Evolutionary conservation across 2,329 filamentous ascomycete species (phyloP), one percentile per base, ranked within the genome.

Genomic region (Orbilia oligospora): DNA sequence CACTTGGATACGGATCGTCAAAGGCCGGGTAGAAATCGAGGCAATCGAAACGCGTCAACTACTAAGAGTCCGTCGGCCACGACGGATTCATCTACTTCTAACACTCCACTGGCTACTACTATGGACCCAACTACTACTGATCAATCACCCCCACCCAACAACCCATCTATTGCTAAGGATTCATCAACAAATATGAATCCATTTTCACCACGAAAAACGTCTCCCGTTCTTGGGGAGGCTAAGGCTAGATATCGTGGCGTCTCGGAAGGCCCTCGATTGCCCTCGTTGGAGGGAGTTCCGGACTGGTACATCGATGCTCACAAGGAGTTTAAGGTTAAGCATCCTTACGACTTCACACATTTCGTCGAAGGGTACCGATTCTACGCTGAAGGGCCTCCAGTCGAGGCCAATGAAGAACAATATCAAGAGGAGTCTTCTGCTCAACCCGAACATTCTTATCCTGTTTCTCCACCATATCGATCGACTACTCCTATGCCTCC

Each of bases 231-330:
- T 12, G 18, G 10, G 0, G 36, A 27, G 20, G 36, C 56, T 4
- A 61, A 27, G 5, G 36, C n/a, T n/a, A 27, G 55, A 18, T 77
- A 77, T 38, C 67, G 73, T 24, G 61, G 67, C 27, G 51, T 77
- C 33, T 67, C 58, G 18, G 20, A 49, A 2, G 38, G 33, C n/a
- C 58, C 49, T 9, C 14, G 12, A 16, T 41, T 12, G 1, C 10
- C 18, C 20, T 48, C 5, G 5, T 20, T 20, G 44, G 33, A 33
- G 6, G 49, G 33, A 2, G 38, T 65, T 36, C 73, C 73, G 1
- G 66, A 53, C 24, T 77, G 73, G 73, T 71, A 71, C 44, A 9
- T 24, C 1, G 27, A 66, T 18, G 51, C 66, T 5, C 73, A 71
- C 44, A 14, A 53, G 2, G 44, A 36, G 9, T 14, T 71, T 2